Base-by-base conservation (phyloP, 2,329 filamentous ascomycete species). In the Neopestalotiopsis clavispora region DNA sequence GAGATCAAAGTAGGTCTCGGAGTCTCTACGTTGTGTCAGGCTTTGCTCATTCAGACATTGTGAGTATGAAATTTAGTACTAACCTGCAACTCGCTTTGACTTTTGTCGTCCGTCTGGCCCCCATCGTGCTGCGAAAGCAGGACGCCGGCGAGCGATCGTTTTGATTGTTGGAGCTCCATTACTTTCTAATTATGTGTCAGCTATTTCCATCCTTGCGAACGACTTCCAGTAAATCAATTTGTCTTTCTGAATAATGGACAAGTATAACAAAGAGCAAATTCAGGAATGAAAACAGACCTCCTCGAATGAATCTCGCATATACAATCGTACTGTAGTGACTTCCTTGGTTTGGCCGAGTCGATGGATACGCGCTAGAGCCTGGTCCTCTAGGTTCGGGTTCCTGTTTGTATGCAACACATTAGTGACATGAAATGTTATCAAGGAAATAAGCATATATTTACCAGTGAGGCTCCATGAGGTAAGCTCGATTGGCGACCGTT, bases 321-420 rank as follows among this genome's bases (percentile, higher is more conserved):
- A 78, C 23, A 81, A 81, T 1, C 80, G 77, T 1, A 83, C 70
- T 0, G 78, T 83, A 0, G 77, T 82, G 0, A 84, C 79, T 52
- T 78, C 74, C 32, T 71, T 74, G 0, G 59, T 76, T 65, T 83
- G 79, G 3, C 79, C 80, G 0, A 83, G 75, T 1, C 79, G 72
- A 40, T 82, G 75, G 3, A 83, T 76, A 13, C 81, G 75, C 1
- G 80, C 80, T 0, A 85, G 71, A 0, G 82, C 82, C 70, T 84
- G 82, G 4, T 84, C 42, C 3, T 49, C 42, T 4, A 49, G n/a
- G 5, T 13, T 49, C 42, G 42, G 42, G 4, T 49, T 49, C 42
- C 42, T 49, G 14, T n/a, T 49, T 1, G 42, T 14, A 5, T 3
- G n/a, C 5, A 13, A n/a, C 12, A 14, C 14, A 49, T 13, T 49